phyloP scores from a whole-genome alignment of 495 filamentous ascomycete genomes.

The Tuber indicum region DNA sequence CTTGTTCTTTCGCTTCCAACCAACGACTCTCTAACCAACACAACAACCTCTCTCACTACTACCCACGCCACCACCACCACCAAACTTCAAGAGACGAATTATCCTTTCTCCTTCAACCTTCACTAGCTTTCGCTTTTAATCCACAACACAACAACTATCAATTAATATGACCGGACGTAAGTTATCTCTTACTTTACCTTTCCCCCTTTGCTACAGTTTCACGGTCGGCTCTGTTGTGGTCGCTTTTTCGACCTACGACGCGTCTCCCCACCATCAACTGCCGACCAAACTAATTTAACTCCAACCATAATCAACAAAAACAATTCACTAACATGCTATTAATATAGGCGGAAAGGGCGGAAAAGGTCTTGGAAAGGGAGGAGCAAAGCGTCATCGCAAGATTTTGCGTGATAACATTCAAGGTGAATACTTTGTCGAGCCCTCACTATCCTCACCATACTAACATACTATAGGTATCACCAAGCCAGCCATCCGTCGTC shows the following conservation, averaged over 20 bases:
- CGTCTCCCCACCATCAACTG: conserved; percentile 28
- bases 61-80: conserved; percentile 42
- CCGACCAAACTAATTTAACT: conserved; percentile 21
- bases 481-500: conserved; percentile 99
- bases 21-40: conserved; percentile 32
- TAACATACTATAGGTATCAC: conserved; percentile 76
- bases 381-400: conserved; percentile 95
- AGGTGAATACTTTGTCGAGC: conserved; percentile 39
- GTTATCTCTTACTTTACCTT: conserved; percentile 45
- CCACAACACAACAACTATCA: conserved; percentile 45
- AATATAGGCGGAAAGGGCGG: conserved; percentile 81
- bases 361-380: conserved; percentile 85
- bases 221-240: conserved; percentile 39
- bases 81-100: conserved; percentile 12
- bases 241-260: conserved; percentile 30
- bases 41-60: conserved; percentile 30
- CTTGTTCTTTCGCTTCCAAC: conserved; percentile 39
- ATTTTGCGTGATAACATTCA: conserved; percentile 99
- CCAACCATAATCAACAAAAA: conserved; percentile 12
- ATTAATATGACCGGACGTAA: conserved; percentile 93
- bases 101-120: neutral
- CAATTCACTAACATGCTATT: conserved; percentile 35
- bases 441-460: conserved; percentile 7
- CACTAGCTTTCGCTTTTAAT: neutral
- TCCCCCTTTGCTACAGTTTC: conserved; percentile 35